phyloP scores from a whole-genome alignment of 345 rosid species.

The Populus davidiana region DNA sequence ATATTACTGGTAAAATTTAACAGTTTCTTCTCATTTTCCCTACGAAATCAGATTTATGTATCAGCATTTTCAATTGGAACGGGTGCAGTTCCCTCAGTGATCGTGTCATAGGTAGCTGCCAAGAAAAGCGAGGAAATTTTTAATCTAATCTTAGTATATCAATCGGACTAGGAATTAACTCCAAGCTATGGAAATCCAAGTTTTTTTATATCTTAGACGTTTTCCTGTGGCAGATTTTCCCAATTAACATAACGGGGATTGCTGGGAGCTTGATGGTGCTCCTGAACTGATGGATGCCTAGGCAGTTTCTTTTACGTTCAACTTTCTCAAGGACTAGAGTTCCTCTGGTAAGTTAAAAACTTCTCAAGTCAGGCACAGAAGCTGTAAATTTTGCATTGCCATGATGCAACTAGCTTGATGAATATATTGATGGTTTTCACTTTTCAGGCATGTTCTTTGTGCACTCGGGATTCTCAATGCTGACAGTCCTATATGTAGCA shows the following conservation, averaged over 20 bases:
- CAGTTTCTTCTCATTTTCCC: neutral
- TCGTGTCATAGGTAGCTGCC: slow-evolving; percentile 98
- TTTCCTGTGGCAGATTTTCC: slow-evolving; percentile 58
- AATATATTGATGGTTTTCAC: neutral
- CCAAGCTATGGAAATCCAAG: too few species aligned
- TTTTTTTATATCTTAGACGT: neutral
- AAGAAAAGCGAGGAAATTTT: neutral
- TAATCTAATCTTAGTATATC: neutral
- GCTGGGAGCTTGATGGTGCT: slow-evolving; percentile 89
- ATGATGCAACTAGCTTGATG: too few species aligned
- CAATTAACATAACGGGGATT: slow-evolving; percentile 70
- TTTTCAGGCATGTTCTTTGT: slow-evolving; percentile 69
- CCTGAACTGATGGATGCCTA: slow-evolving; percentile 93
- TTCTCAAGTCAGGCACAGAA: neutral
- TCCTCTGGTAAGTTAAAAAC: slow-evolving; percentile 45
- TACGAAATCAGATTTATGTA: slow-evolving; percentile 44
- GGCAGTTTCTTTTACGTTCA: slow-evolving; percentile 82
- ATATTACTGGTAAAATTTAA: neutral
- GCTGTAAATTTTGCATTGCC: too few species aligned
- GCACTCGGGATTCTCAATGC: slow-evolving; percentile 54
- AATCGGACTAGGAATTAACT: too few species aligned
- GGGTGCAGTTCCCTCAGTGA: slow-evolving; percentile 95
- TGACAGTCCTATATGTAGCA: slow-evolving; percentile 61
- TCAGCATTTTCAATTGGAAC: slow-evolving; percentile 74
- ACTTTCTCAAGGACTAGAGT: slow-evolving; percentile 80